phyloP scores from a whole-genome alignment of 2,329 filamentous ascomycete genomes.

The Phaeosphaeriaceae sp. region DNA sequence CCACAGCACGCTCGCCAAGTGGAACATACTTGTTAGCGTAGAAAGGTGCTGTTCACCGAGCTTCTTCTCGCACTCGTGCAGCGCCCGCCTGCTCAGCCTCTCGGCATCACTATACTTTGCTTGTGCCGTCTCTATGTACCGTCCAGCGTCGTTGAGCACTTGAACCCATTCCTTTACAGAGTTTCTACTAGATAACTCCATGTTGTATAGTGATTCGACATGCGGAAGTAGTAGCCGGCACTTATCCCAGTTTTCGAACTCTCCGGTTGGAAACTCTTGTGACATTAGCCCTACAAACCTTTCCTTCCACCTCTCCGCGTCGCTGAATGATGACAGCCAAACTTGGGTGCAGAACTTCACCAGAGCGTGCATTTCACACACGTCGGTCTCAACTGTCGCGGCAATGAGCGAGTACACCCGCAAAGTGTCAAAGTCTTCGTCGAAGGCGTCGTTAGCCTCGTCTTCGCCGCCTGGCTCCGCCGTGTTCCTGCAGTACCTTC shows the following conservation, averaged over 20 bases:
- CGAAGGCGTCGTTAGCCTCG: conserved; percentile 6
- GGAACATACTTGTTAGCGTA: too few relatives aligned
- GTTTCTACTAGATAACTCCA: conserved; percentile 2
- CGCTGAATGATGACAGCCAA: conserved; percentile 17
- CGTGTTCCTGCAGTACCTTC: conserved; percentile 14
- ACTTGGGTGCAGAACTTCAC: conserved; percentile 22
- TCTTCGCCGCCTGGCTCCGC: background rate
- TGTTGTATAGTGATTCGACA: conserved; percentile 13
- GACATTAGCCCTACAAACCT: conserved; percentile 15
- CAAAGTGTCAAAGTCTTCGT: conserved; percentile 21
- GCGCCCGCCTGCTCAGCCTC: too few relatives aligned
- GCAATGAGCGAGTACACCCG: conserved; percentile 20
- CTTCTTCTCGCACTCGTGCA: too few relatives aligned
- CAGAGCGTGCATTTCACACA: conserved; percentile 21
- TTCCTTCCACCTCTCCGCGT: conserved; percentile 13
- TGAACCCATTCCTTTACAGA: conserved; percentile 14
- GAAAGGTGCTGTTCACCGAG: too few relatives aligned
- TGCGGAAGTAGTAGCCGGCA: conserved; percentile 23
- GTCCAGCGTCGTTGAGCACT: background rate
- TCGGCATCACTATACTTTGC: too few relatives aligned
- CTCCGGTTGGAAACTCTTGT: conserved; percentile 13
- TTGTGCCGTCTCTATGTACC: too few relatives aligned
- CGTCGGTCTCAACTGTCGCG: conserved; percentile 1
- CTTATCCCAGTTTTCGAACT: conserved; percentile 18
- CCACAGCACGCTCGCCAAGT: too few relatives aligned